Evolutionary conservation across 2,329 filamentous ascomycete genomes (phyloP).

Genomic region (Plectosphaerella plurivora): DNA sequence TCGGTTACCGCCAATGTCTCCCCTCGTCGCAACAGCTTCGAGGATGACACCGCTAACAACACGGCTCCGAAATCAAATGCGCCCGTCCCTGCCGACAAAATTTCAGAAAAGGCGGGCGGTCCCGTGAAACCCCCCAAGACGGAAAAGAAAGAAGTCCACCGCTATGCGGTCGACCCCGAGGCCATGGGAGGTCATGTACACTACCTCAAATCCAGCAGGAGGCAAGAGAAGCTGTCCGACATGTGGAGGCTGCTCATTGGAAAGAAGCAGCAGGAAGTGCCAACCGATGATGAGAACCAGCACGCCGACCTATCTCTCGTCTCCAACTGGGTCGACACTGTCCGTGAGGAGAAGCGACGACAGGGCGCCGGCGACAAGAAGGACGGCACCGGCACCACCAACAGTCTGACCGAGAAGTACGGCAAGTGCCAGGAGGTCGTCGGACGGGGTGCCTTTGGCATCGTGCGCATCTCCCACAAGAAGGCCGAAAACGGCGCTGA

Average conservation of each 20-base stretch:
- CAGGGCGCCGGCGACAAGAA: slow-evolving; percentile 71
- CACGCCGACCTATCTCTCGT: slow-evolving; percentile 88
- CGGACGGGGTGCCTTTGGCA: slow-evolving; percentile 92
- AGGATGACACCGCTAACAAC: slow-evolving; percentile 23
- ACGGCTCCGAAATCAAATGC: slow-evolving; percentile 25
- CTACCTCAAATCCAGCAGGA: slow-evolving; percentile 79
- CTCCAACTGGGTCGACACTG: slow-evolving; percentile 91
- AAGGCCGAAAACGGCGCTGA: slow-evolving; percentile 79
- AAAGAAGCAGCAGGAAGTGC: slow-evolving; percentile 67
- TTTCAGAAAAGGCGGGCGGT: slow-evolving; percentile 21
- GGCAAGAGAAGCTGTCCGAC: slow-evolving; percentile 91
- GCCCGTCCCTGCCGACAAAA: slow-evolving; percentile 28
- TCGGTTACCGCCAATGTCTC: slow-evolving; percentile 12
- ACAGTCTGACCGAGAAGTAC: slow-evolving; percentile 89
- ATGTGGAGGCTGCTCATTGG: slow-evolving; percentile 86
- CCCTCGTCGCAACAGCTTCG: slow-evolving; percentile 26
- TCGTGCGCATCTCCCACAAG: slow-evolving; percentile 97
- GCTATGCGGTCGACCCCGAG: slow-evolving; percentile 47
- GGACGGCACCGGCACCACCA: slow-evolving; percentile 67
- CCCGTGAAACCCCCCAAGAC: slow-evolving; percentile 29
- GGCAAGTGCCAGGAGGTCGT: slow-evolving; percentile 98
- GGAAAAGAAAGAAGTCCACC: slow-evolving; percentile 32
- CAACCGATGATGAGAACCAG: slow-evolving; percentile 26
- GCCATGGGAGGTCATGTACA: slow-evolving; percentile 75
- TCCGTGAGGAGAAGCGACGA: slow-evolving; percentile 76